phyloP scores from a whole-genome alignment of 371 early-diverging fungal species.

The Apophysomyces sp. region DNA sequence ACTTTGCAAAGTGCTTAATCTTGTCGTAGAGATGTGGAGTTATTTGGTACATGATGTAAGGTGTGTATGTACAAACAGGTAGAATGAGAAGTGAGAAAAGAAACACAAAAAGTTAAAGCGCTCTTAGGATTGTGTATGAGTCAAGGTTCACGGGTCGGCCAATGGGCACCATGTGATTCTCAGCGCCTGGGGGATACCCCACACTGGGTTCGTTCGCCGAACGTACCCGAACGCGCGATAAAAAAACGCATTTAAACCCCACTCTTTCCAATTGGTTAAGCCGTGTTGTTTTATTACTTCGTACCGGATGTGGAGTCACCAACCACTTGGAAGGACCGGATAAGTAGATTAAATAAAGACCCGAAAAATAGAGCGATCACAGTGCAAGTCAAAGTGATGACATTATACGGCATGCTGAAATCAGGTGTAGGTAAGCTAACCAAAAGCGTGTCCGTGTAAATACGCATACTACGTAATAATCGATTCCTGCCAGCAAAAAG shows the following conservation, averaged over 20 bases:
- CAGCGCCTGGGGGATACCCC: neutral
- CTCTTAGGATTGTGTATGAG: conserved; percentile 1
- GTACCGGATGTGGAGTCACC: neutral
- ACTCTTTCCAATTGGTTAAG: neutral
- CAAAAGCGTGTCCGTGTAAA: conserved; percentile 84
- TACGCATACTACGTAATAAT: conserved; percentile 37
- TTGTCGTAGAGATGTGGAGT: conserved; percentile 67
- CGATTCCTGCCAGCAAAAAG: neutral
- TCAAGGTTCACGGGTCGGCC: neutral
- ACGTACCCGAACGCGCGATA: neutral
- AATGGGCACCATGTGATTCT: conserved; percentile 2
- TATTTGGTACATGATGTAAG: conserved; percentile 48
- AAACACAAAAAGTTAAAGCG: neutral
- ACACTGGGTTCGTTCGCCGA: conserved; percentile 1
- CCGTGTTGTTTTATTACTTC: neutral
- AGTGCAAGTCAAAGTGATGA: conserved; percentile 95
- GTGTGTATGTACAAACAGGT: neutral
- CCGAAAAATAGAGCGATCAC: conserved; percentile 95
- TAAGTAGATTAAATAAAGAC: conserved; percentile 81
- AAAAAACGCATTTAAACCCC: neutral
- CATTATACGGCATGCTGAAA: conserved; percentile 98
- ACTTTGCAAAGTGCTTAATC: conserved; percentile 73
- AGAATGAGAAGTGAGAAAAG: neutral
- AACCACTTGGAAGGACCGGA: conserved; percentile 60
- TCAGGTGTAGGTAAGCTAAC: conserved; percentile 93